phyloP scores from a whole-genome alignment of 768 basidiomycete genomes.

The Mrakia blollopis region DNA sequence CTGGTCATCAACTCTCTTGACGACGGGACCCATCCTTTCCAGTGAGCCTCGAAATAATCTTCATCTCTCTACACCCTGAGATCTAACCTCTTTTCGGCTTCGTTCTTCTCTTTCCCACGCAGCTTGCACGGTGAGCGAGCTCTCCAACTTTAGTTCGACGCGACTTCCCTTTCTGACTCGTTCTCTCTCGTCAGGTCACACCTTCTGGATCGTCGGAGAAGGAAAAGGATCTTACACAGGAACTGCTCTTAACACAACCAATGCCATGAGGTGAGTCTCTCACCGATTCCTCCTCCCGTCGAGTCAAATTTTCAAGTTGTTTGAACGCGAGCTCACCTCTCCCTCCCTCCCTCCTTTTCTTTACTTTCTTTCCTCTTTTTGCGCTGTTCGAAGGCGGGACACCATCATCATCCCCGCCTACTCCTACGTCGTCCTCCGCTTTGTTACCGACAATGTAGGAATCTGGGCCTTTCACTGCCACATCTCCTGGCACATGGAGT shows the following conservation, averaged over 20 bases:
- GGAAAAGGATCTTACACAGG: constrained; percentile 17
- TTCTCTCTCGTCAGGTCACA: constrained; percentile 20
- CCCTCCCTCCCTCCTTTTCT: neutral
- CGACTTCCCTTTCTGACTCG: neutral
- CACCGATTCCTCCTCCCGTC: neutral
- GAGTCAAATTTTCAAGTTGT: too few relatives aligned
- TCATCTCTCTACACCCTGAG: neutral
- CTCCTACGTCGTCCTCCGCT: constrained; percentile 49
- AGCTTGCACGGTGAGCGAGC: neutral
- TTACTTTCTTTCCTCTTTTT: too few relatives aligned
- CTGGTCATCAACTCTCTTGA: constrained; percentile 36
- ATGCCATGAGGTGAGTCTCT: constrained; percentile 45
- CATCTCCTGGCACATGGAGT: constrained; percentile 1
- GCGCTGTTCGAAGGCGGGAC: constrained; percentile 40
- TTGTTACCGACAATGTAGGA: constrained; percentile 49
- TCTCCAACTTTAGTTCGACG: neutral
- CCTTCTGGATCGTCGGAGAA: constrained; percentile 26
- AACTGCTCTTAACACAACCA: constrained; percentile 41
- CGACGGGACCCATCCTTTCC: constrained; percentile 44
- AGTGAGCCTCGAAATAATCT: constrained; percentile 12
- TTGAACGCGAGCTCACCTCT: neutral
- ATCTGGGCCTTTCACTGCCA: constrained; percentile 19
- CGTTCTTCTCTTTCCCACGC: neutral
- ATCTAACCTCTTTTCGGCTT: neutral
- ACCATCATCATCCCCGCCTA: constrained; percentile 48